These are phyloP conservation scores for Lichtheimia corymbifera DNA, from an alignment of 371 early-diverging fungal species.

Conservation along the genomic window DNA sequence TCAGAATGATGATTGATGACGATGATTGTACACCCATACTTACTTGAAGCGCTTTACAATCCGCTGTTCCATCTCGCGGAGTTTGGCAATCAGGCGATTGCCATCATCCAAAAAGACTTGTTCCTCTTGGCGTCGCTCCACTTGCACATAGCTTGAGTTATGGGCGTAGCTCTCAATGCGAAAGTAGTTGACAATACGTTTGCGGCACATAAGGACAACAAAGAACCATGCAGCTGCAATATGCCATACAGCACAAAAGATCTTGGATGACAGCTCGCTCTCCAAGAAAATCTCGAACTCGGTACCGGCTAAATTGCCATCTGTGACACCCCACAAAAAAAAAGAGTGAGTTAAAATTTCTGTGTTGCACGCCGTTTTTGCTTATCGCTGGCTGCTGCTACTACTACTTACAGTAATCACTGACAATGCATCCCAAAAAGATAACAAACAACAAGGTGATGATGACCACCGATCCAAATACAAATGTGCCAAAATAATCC, in stretches of 20 bases:
- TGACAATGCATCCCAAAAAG: constrained; percentile 67
- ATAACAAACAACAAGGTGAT: constrained; percentile 65
- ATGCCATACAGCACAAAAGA: constrained; percentile 75
- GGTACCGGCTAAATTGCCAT: constrained; percentile 44
- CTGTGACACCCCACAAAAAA: constrained; percentile 13
- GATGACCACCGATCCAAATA: constrained; percentile 51
- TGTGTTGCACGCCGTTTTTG: not conserved
- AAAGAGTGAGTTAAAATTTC: constrained; percentile 2
- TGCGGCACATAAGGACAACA: constrained; percentile 38
- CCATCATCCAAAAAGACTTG: constrained; percentile 58
- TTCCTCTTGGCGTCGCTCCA: constrained; percentile 57
- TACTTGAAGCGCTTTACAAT: constrained; percentile 17
- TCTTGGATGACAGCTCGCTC: constrained; percentile 57
- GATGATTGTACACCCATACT: constrained; percentile 11
- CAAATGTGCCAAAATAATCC: constrained; percentile 56
- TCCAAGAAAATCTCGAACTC: constrained; percentile 49
- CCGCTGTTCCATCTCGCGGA: constrained; percentile 37
- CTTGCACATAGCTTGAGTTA: constrained; percentile 59
- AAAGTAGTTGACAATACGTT: constrained; percentile 65
- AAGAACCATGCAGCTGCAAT: constrained; percentile 65
- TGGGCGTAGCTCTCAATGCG: constrained; percentile 53
- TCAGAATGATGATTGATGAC: not conserved
- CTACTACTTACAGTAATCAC: constrained; percentile 50
- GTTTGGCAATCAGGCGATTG: constrained; percentile 26
- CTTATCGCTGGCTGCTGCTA: no score